A percentile compares a stretch with the other conserved stretches of the same genome.
These are phyloP conservation scores for Candida wancherniae DNA, from an alignment of 805 yeast species.

Conservation along the genomic window DNA sequence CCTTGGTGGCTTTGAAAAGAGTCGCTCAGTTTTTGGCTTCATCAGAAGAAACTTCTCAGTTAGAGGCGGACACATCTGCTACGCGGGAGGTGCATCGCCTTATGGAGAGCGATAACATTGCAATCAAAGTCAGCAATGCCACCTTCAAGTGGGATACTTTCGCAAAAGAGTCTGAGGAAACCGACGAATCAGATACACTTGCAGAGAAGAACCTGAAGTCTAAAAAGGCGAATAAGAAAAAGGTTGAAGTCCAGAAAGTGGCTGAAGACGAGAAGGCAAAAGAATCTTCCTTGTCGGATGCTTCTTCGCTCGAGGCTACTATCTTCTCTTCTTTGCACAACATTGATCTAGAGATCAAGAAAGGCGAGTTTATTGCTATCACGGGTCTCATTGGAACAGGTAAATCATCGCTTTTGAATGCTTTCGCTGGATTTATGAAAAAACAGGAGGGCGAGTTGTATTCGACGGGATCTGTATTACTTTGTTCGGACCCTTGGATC, in stretches of 20 bases:
- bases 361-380: slow-evolving; percentile 68
- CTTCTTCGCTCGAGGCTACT: slow-evolving; percentile 18
- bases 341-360: slow-evolving; percentile 48
- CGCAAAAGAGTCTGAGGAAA: slow-evolving; percentile 13
- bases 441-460: slow-evolving; percentile 47
- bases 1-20: slow-evolving; percentile 56
- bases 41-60: too few relatives aligned
- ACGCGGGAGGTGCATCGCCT: slow-evolving; percentile 13
- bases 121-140: slow-evolving; percentile 50
- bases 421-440: slow-evolving; percentile 69
- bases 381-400: slow-evolving; percentile 85
- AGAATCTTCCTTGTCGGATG: not conserved
- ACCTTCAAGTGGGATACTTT: slow-evolving; percentile 61
- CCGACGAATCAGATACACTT: slow-evolving; percentile 8
- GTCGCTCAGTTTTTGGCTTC: slow-evolving; percentile 49
- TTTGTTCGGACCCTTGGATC: slow-evolving; percentile 75
- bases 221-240: slow-evolving; percentile 8
- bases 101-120: slow-evolving; percentile 30
- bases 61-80: slow-evolving; percentile 37
- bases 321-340: slow-evolving; percentile 43
- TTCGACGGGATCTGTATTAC: slow-evolving; percentile 48
- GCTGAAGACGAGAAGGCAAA: slow-evolving; percentile 3
- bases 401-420: slow-evolving; percentile 66
- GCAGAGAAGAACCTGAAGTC: slow-evolving; percentile 24
- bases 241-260: slow-evolving; percentile 2